These are phyloP conservation scores for Trametes sp. DNA, from an alignment of 1,284 basidiomycete species.

Conservation along the genomic window DNA sequence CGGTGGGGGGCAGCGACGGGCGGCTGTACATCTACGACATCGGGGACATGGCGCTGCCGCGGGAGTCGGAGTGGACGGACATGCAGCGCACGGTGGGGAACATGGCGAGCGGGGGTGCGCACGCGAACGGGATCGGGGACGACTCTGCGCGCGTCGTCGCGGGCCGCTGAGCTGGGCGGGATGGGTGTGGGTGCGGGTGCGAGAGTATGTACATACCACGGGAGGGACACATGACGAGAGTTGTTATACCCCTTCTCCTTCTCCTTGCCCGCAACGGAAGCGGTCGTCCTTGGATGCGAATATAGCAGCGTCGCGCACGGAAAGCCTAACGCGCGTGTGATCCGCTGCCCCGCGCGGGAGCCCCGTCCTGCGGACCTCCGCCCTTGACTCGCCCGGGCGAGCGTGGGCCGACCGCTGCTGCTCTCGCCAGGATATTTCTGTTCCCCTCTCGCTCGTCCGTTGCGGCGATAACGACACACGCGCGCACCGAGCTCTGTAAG, in stretches of 20 bases:
- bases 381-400: too few relatives aligned
- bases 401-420: too few relatives aligned
- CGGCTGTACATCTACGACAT: slow-evolving; percentile 94
- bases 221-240: not conserved
- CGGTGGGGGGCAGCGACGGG: slow-evolving; percentile 92
- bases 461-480: slow-evolving; percentile 8
- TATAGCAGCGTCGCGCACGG: too few relatives aligned
- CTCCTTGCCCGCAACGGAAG: slow-evolving; percentile 8
- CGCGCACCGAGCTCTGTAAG: not conserved
- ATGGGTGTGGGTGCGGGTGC: too few relatives aligned
- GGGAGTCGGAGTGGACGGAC: slow-evolving; percentile 90
- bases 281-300: slow-evolving; percentile 12
- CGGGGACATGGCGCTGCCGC: slow-evolving; percentile 85
- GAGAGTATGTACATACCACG: not conserved
- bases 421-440: slow-evolving; percentile 15
- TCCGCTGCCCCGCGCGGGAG: slow-evolving; percentile 8
- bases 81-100: slow-evolving; percentile 83
- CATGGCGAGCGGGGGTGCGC: slow-evolving; percentile 62
- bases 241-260: not conserved
- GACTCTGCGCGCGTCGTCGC: slow-evolving; percentile 52
- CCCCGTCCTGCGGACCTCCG: slow-evolving; percentile 6
- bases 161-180: slow-evolving; percentile 54
- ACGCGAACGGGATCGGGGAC: slow-evolving; percentile 60
- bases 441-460: not conserved
- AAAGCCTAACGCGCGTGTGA: slow-evolving; percentile 13